Percentiles rank a stretch among this genome's conserved stretches.
Evolutionary conservation across 2,329 filamentous ascomycete species (phyloP).

Genomic region (Xylariaceae sp.): DNA sequence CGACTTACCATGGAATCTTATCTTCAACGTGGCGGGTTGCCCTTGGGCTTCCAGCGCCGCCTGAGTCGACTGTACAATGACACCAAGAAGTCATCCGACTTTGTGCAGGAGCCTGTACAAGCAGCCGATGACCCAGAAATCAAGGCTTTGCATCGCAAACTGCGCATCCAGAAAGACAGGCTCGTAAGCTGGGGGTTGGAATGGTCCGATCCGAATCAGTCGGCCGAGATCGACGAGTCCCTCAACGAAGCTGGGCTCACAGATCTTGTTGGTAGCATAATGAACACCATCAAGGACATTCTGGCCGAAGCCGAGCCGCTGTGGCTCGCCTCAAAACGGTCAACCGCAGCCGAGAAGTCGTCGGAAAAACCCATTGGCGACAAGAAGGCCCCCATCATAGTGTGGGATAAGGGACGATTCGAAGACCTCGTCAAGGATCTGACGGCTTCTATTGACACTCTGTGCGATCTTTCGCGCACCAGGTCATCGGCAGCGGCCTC

Average conservation of each 20-base stretch:
- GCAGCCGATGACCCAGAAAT: slow-evolving; percentile 67
- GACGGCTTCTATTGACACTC: slow-evolving; percentile 73
- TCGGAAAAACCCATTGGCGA: slow-evolving; percentile 42
- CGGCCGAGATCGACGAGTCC: slow-evolving; percentile 68
- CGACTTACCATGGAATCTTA: slow-evolving; percentile 47
- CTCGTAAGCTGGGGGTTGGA: slow-evolving; percentile 77
- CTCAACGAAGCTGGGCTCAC: slow-evolving; percentile 71
- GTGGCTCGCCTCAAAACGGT: slow-evolving; percentile 59
- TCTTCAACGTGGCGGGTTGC: slow-evolving; percentile 50
- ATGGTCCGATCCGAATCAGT: slow-evolving; percentile 71
- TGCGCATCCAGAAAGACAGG: slow-evolving; percentile 77
- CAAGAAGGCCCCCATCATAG: slow-evolving; percentile 54
- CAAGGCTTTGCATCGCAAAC: slow-evolving; percentile 69
- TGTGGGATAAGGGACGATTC: slow-evolving; percentile 70
- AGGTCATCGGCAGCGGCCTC: slow-evolving; percentile 47
- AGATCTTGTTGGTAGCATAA: slow-evolving; percentile 74
- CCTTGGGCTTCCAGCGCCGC: slow-evolving; percentile 58
- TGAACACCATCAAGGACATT: slow-evolving; percentile 78
- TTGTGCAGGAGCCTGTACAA: slow-evolving; percentile 63
- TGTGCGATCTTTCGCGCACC: slow-evolving; percentile 73
- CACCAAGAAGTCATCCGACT: slow-evolving; percentile 75
- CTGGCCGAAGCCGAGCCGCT: slow-evolving; percentile 73
- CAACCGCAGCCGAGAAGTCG: slow-evolving; percentile 36
- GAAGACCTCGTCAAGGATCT: slow-evolving; percentile 72
- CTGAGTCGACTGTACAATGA: slow-evolving; percentile 76